Conservation (phyloP, 352 stramenopile genomes). For the Phytophthora constricta region DNA sequence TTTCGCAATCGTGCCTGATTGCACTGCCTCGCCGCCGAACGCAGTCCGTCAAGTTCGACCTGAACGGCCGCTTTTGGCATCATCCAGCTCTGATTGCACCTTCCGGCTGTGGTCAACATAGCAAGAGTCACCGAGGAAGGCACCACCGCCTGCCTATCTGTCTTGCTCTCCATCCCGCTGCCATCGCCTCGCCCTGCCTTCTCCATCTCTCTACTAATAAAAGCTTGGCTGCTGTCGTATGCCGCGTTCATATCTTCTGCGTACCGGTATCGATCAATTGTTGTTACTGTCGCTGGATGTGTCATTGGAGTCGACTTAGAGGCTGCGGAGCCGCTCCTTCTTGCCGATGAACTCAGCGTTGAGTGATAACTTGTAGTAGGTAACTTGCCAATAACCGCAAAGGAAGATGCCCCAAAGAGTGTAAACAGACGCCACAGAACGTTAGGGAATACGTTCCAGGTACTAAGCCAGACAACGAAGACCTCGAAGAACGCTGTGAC, state of each 20-base stretch:
- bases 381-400: conserved; percentile 69
- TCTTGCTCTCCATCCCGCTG: conserved; percentile 6
- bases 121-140: conserved; percentile 18
- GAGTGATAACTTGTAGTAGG: conserved; percentile 71
- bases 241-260: conserved; percentile 19
- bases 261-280: no score
- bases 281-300: conserved; percentile 3
- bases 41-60: conserved; percentile 91
- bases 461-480: conserved; percentile 82
- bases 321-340: conserved; percentile 79
- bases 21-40: neutral
- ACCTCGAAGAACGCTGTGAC: conserved; percentile 55
- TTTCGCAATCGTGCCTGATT: neutral
- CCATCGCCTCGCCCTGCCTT: conserved; percentile 11
- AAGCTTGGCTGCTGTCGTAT: conserved; percentile 19
- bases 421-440: conserved; percentile 77
- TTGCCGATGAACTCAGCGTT: conserved; percentile 79
- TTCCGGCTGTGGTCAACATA: conserved; percentile 90
- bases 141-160: conserved; percentile 1
- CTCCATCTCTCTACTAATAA: conserved; percentile 28
- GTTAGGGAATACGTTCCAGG: conserved; percentile 80
- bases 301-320: conserved; percentile 38
- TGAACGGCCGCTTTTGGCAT: conserved; percentile 90
- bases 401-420: conserved; percentile 58
- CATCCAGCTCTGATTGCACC: conserved; percentile 92